Evolutionary conservation across 345 rosid species (phyloP).

Genomic region (Salix suchowensis): DNA sequence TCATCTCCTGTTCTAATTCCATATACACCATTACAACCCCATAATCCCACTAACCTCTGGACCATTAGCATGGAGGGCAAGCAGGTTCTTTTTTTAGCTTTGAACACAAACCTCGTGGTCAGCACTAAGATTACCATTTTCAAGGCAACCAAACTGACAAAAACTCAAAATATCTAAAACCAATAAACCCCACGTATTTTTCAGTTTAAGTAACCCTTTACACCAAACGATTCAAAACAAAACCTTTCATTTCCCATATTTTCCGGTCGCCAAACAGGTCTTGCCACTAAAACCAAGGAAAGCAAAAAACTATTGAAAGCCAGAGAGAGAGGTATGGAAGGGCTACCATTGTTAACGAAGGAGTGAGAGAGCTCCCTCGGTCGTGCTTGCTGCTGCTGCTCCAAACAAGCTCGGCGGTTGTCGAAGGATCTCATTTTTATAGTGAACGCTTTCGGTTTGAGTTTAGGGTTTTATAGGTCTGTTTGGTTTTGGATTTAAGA

Average conservation of each 20-base stretch:
- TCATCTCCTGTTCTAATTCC: not conserved
- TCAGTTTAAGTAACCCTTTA: not conserved
- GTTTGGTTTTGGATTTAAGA: not conserved
- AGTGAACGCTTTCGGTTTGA: not conserved
- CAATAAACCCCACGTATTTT: not conserved
- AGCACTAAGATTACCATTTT: not conserved
- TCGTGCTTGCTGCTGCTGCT: not conserved
- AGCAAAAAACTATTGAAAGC: not conserved
- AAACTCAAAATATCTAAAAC: not conserved
- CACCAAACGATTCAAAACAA: not conserved
- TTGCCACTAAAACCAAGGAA: not conserved
- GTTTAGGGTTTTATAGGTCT: not conserved
- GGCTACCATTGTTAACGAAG: not conserved
- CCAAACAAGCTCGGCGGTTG: not conserved
- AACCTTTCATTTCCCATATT: not conserved
- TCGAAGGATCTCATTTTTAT: not conserved
- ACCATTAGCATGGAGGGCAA: not conserved
- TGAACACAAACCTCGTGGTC: not conserved
- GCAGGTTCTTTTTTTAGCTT: too few relatives aligned
- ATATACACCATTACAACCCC: not conserved
- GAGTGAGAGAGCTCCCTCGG: not conserved
- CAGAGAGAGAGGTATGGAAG: not conserved
- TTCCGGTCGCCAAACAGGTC: not conserved
- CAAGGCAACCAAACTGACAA: not conserved
- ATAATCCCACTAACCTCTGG: not conserved